Base-by-base conservation (phyloP, 1,139 yeast species). In the Eremothecium sinecaudum region DNA sequence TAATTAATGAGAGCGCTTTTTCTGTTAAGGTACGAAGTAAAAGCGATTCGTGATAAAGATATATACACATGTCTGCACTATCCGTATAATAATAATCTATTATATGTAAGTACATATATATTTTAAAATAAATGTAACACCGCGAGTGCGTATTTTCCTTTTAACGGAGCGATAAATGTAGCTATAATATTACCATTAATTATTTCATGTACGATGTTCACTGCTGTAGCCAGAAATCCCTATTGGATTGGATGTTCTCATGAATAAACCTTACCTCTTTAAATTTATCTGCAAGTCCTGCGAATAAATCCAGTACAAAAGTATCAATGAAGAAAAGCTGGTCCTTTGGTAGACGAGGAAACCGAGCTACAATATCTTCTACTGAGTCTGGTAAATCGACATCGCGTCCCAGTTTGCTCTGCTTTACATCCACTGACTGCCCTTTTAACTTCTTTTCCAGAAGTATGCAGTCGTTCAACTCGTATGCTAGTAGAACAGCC, bases 311-410 rank as follows among this genome's bases (percentile, higher is more conserved):
- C 44, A 68, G 74, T 7, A 94, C 96, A 67, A 81, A 86, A 15
- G 83, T 73, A 49, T 73, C 68, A 39, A 86, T 84, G 64, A 87
- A 87, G 52, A 82, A 84, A 12, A 82, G 59, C 59, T 87, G 96
- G n/a, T 92, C 84, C 45, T 71, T 69, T 21, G 78, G 77, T 30
- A 86, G 63, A 13, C 54, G 51, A 6, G 77, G 74, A 37, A 67
- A 68, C 27, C 56, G 49, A 2, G 48, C 44, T 15, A 79, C 50
- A 14, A 59, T 39, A 46, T 49, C 40, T 34, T 44, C 31, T 62
- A 72, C 34, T 56, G 43, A 34, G 15, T 36, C 23, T 38, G 50
- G 33, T 18, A 42, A n/a, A 6, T 4, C 17, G 10, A 9, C 19
- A 3, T 16, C 21, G 8, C 43, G 47, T 4, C 41, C 37, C 33